These are phyloP conservation scores for Dendrothele bispora DNA, from an alignment of 768 basidiomycete genomes.

Conservation along the genomic window DNA sequence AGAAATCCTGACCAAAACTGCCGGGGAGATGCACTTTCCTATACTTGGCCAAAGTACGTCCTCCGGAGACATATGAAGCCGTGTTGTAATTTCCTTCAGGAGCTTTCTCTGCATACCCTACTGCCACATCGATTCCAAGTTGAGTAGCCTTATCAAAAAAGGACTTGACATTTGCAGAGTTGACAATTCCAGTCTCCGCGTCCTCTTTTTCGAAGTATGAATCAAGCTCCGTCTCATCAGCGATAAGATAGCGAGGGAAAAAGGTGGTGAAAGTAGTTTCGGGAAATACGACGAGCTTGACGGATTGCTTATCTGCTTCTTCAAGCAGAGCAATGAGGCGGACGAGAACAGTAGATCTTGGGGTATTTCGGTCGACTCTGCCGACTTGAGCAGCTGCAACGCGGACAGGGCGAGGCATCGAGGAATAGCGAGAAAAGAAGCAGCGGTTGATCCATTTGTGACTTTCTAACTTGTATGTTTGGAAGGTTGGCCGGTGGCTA, in stretches of 20 bases:
- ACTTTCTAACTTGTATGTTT: too few relatives aligned
- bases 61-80: background rate
- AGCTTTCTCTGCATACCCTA: constrained; percentile 3
- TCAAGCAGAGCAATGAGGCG: background rate
- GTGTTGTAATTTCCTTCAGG: constrained; percentile 1
- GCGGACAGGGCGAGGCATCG: background rate
- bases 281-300: constrained; percentile 1
- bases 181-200: background rate
- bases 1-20: too few relatives aligned
- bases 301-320: background rate
- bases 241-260: constrained; percentile 5
- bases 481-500: too few relatives aligned
- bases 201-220: background rate
- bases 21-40: background rate
- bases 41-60: background rate
- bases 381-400: constrained; percentile 4
- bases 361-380: constrained; percentile 1
- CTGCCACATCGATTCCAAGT: constrained; percentile 1
- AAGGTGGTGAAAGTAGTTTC: constrained; percentile 3
- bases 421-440: too few relatives aligned
- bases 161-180: background rate
- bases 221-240: background rate
- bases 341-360: background rate
- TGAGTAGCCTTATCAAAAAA: constrained; percentile 1
- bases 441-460: too few relatives aligned